A percentile compares a stretch with the other conserved stretches of the same genome.
phyloP scores from a whole-genome alignment of 441 rosid species.

The Geranium incanum region DNA sequence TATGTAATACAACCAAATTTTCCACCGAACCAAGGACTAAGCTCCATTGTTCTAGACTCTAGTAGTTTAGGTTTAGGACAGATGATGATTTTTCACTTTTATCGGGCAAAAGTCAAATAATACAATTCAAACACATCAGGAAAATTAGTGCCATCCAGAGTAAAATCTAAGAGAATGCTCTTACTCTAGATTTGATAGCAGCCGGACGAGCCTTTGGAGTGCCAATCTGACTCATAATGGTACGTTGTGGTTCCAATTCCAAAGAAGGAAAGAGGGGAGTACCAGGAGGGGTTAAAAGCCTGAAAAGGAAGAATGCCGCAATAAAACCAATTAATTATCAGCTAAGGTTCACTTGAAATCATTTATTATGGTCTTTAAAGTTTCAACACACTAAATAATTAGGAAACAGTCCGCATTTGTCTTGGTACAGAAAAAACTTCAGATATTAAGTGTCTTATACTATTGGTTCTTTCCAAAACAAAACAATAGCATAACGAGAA shows the following conservation, averaged over 20 bases:
- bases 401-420: not conserved
- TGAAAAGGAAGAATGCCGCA: conserved; percentile 26
- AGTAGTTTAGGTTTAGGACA: not conserved
- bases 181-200: conserved; percentile 57
- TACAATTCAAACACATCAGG: not conserved
- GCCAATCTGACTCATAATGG: conserved; percentile 33
- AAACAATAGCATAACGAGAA: not conserved
- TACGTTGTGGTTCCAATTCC: conserved; percentile 46
- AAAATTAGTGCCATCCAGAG: not conserved
- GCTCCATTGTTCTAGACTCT: too few species aligned
- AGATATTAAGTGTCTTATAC: not conserved
- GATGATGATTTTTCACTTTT: not conserved
- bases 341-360: too few species aligned
- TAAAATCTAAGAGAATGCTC: conserved; percentile 20
- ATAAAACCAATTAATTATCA: conserved; percentile 1
- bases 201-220: conserved; percentile 40
- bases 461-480: not conserved
- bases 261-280: conserved; percentile 45
- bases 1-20: too few species aligned
- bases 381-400: not conserved
- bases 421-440: conserved; percentile 2
- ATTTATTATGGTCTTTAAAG: too few species aligned
- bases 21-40: too few species aligned
- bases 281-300: conserved; percentile 82
- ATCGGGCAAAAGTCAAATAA: not conserved